These are phyloP conservation scores for Bolboschoenoplectus hybrid DNA, from an alignment of 202 grass and related monocot genomes.

Conservation along the genomic window DNA sequence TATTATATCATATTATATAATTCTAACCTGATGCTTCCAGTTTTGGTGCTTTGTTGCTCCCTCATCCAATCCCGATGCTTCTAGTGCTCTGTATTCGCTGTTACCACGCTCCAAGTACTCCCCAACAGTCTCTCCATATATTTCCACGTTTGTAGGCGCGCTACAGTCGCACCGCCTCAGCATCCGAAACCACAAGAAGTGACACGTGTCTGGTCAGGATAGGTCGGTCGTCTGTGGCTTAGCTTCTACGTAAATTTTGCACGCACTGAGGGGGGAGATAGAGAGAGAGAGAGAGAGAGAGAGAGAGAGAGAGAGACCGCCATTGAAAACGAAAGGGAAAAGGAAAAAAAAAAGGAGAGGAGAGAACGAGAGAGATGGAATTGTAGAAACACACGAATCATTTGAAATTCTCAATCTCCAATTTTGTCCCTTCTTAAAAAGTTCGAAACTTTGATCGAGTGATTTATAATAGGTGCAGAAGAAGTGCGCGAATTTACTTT, in stretches of 20 bases:
- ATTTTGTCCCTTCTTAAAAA: conserved; percentile 20
- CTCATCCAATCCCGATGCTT: conserved; percentile 16
- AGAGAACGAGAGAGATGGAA: too few relatives aligned
- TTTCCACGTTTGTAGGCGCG: not conserved
- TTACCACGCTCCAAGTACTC: not conserved
- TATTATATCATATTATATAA: not conserved
- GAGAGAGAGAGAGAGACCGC: not conserved
- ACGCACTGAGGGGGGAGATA: not conserved
- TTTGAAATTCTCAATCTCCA: conserved; percentile 15
- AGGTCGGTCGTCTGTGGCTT: conserved; percentile 3
- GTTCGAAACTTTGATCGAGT: not conserved
- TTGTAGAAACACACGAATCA: not conserved
- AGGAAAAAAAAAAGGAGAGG: not conserved
- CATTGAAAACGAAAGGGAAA: not conserved
- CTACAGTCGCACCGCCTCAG: conserved; percentile 9
- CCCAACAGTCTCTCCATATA: not conserved
- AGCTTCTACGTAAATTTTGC: conserved; percentile 32
- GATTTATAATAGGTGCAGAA: not conserved
- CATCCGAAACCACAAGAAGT: not conserved
- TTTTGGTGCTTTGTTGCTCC: not conserved
- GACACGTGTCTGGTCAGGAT: not conserved
- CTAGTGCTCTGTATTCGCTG: not conserved
- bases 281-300: too few relatives aligned
- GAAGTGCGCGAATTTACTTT: not conserved
- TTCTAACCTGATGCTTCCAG: conserved; percentile 6